Conservation (phyloP, 2,329 filamentous ascomycete species). For the Epichloe sibirici region DNA sequence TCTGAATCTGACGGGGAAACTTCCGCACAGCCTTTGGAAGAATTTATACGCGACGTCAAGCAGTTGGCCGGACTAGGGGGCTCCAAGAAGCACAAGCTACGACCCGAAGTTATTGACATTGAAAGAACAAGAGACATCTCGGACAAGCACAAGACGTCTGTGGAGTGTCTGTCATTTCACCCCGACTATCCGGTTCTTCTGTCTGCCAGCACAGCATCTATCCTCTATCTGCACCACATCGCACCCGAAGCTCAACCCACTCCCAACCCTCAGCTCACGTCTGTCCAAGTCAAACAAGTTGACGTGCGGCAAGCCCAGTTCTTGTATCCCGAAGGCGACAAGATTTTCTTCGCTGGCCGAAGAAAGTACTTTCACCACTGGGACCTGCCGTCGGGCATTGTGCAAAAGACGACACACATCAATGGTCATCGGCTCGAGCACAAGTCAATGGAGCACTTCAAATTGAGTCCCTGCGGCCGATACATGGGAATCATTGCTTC, state of each 20-base stretch:
- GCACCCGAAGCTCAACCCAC: conserved; percentile 60
- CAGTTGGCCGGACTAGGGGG: conserved; percentile 46
- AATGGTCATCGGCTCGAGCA: conserved; percentile 71
- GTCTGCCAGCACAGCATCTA: conserved; percentile 75
- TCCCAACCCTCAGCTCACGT: conserved; percentile 82
- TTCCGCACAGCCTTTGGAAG: conserved; percentile 66
- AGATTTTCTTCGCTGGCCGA: conserved; percentile 79
- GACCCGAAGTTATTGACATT: conserved; percentile 82
- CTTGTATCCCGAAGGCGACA: conserved; percentile 56
- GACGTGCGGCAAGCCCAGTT: conserved; percentile 81
- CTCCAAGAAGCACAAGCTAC: conserved; percentile 56
- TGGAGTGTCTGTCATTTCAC: conserved; percentile 81
- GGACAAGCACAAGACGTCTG: conserved; percentile 62
- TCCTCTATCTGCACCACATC: conserved; percentile 82
- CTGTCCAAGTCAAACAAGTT: conserved; percentile 72
- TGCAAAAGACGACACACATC: conserved; percentile 71
- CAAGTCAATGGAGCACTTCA: conserved; percentile 82
- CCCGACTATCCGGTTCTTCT: conserved; percentile 78
- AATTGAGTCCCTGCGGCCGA: conserved; percentile 71
- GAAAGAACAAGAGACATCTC: conserved; percentile 79
- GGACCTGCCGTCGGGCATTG: conserved; percentile 69
- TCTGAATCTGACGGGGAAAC: conserved; percentile 46
- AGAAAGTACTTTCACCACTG: conserved; percentile 89
- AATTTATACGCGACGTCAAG: conserved; percentile 63
- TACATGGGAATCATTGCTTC: conserved; percentile 78